These are phyloP conservation scores for Ilex aquifolium DNA, from an alignment of 257 asterid species.

Conservation along the genomic window DNA sequence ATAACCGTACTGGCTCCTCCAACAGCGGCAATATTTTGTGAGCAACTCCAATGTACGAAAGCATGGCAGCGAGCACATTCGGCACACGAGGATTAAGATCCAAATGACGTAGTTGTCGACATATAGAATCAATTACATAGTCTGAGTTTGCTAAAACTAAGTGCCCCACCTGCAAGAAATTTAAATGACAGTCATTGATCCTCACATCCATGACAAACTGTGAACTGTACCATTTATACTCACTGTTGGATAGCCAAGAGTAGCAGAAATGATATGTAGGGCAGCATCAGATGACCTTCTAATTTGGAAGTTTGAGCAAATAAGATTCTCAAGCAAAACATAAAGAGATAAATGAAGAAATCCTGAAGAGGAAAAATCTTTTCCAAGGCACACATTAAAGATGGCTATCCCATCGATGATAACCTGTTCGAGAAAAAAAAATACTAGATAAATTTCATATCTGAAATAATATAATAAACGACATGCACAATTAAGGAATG, in stretches of 20 bases:
- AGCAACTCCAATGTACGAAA: conserved; percentile 82
- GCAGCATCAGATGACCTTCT: conserved; percentile 77
- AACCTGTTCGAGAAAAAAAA: conserved; percentile 45
- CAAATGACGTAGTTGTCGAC: conserved; percentile 85
- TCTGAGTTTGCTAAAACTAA: conserved; percentile 85
- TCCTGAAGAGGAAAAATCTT: conserved; percentile 72
- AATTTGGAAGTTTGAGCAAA: conserved; percentile 78
- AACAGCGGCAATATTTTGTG: conserved; percentile 81
- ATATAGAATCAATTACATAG: conserved; percentile 82
- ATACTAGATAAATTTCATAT: conserved; percentile 7
- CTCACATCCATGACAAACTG: conserved; percentile 13
- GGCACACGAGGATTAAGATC: conserved; percentile 93
- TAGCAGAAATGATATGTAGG: conserved; percentile 54
- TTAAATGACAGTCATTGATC: conserved; percentile 9
- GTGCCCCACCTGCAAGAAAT: conserved; percentile 83
- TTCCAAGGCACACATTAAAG: conserved; percentile 65
- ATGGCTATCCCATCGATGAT: conserved; percentile 83
- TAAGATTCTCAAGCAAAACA: conserved; percentile 81
- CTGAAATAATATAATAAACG: neutral
- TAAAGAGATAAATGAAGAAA: conserved; percentile 92
- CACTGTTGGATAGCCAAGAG: conserved; percentile 70
- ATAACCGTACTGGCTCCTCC: conserved; percentile 87
- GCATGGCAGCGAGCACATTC: conserved; percentile 86
- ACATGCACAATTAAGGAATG: conserved; percentile 9
- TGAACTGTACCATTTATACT: conserved; percentile 33